Base-by-base conservation (phyloP, 2,329 filamentous ascomycete genomes). In the Beauveria sp. region DNA sequence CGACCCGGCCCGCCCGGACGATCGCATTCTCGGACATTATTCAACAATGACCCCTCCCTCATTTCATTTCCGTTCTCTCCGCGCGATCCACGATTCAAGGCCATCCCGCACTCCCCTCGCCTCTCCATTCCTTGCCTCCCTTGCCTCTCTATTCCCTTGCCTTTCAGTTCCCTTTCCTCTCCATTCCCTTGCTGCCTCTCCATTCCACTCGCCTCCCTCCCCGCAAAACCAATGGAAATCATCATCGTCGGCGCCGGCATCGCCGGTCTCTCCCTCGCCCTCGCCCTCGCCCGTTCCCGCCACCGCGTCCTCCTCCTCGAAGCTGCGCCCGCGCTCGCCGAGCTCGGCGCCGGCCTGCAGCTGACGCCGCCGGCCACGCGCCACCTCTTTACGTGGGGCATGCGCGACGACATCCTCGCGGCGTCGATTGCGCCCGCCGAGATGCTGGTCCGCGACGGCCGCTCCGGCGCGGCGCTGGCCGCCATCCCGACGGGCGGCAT, bases 281-380 rank as follows among this genome's bases (percentile, higher is more conserved):
- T 67, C 28, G 73, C 75, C 61, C 75, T 84, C 2, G 74, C 81
- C 60, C 68, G 68, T 46, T 70, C 75, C 26, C 68, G 67, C 24
- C 77, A 84, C 62, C 74, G 81, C 63, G 83, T 78, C 64, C 64
- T 80, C 4, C 63, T 84, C 1, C 74, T 84, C 0, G 81, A 84
- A 63, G 69, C 71, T 24, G 75, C 75, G 2, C 77, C 80, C 0
- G 70, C 76, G 52, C 70, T 77, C 1, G 80, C 81, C 1, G 80
- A 58, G 70, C 65, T 50, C 42, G 70, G 71, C 28, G 71, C 71
- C 5, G 71, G 71, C 46, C 69, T 73, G 34, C 66, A 70, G 20
- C 65, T 73, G 43, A 70, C 72, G 4, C 72, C 72, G 4, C 73
- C 73, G 60, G 69, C 68, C 31, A 65, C 66, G 43, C 68, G 69